Base-by-base conservation (phyloP, 495 filamentous ascomycete species). In the Beverwykella pulmonaria region DNA sequence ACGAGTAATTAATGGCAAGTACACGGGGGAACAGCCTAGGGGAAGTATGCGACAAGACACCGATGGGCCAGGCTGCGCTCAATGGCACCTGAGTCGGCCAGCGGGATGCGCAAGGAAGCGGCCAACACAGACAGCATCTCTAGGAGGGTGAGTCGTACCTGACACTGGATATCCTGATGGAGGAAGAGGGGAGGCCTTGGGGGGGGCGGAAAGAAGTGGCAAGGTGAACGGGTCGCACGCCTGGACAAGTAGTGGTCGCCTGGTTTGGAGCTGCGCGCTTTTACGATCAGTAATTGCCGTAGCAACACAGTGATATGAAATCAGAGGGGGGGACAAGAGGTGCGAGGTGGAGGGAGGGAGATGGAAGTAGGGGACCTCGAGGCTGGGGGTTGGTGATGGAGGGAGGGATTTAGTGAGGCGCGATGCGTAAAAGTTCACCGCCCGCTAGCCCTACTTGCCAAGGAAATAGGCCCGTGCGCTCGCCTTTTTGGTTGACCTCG, bases 151-250 rank as follows among this genome's bases (percentile, higher is more conserved):
- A n/a, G 39, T 39, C 53, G 53, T 57, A 57, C 53, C 53, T 57
- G 30, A 36, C 29, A 57, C 29, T 57, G 53, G 53, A 22, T 14
- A 36, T 57, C 53, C 53, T 57, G 30, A 14, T 57, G 53, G 30
- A 57, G 30, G 53, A 36, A 44, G 39, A 44, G 39, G 39, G 17
- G 17, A 3, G 39, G 39, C 39, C 39, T 9, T 44, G 39, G 17
- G 20, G 12, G 17, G 20, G 25, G 50, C 5, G 25, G 22, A 14
- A 53, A 27, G 50, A 53, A 30, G 20, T 19, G 50, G 50, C 25
- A 53, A 52, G 25, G 15, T 29, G 25, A 12, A 44, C 17, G 39
- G 39, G 6, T 12, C 32, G 32, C 39, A 14, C 39, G 39, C 39
- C 39, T 44, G 39, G 39, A 44, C 39, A 44, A n/a, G 15, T 44